phyloP scores from a whole-genome alignment of 192 early-diverging fungal genomes.

The Entophlyctis luteolus region DNA sequence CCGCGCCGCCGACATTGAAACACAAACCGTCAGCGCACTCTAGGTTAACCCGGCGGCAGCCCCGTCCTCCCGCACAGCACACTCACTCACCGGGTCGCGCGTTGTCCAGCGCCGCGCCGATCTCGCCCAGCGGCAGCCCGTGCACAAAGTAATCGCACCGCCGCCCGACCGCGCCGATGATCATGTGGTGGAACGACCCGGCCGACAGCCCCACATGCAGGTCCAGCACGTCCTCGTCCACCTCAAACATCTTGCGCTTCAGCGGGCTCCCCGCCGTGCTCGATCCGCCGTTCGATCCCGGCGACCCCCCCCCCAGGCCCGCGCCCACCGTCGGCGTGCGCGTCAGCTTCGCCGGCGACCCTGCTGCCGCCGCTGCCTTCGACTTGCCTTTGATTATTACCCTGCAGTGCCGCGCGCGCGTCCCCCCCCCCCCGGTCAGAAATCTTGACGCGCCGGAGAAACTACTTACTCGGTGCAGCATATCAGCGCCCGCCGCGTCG shows the following conservation, averaged over 20 bases:
- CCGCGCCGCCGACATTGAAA: too few species aligned
- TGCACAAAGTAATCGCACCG: conserved; percentile 34
- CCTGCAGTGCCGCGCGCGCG: background rate
- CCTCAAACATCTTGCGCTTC: conserved; percentile 18
- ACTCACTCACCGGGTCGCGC: conserved; percentile 30
- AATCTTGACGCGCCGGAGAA: background rate
- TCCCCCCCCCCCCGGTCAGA: background rate
- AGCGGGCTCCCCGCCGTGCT: background rate
- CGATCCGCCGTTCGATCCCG: too few species aligned
- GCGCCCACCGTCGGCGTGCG: too few species aligned
- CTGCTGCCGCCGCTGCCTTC: too few species aligned
- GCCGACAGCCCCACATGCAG: conserved; percentile 24
- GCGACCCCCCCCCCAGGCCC: too few species aligned
- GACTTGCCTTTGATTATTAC: conserved; percentile 25
- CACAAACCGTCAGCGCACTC: too few species aligned
- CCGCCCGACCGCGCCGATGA: conserved; percentile 26
- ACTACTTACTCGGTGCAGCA: conserved; percentile 26
- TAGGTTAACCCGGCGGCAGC: too few species aligned
- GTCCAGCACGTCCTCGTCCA: conserved; percentile 26
- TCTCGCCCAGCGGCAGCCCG: conserved; percentile 20
- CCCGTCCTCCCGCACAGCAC: too few species aligned
- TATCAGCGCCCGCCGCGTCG: conserved; percentile 16
- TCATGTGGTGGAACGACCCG: conserved; percentile 17
- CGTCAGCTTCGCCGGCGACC: too few species aligned
- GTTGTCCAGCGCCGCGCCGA: conserved; percentile 26